Evolutionary conservation across 495 filamentous ascomycete species (phyloP).

Genomic region (Neurospora sp.): DNA sequence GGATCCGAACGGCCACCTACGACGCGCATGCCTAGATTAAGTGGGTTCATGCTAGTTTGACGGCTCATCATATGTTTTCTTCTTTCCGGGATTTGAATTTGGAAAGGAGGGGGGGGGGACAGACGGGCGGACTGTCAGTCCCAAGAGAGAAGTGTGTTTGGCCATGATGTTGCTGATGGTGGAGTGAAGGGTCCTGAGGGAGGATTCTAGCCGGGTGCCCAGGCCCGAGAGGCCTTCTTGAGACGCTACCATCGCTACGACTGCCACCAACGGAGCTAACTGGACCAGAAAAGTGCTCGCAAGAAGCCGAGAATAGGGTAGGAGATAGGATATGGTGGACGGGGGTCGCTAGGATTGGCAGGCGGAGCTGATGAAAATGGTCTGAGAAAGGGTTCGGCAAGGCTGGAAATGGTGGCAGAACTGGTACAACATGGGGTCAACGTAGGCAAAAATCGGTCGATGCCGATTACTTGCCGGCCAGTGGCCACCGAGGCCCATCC

Average conservation of each 20-base stretch:
- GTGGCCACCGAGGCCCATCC: conserved; percentile 12
- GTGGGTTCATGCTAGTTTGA: background rate
- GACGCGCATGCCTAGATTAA: background rate
- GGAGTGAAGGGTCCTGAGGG: background rate
- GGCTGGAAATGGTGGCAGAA: conserved; percentile 19
- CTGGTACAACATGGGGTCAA: conserved; percentile 10
- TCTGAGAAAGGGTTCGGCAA: conserved; percentile 18
- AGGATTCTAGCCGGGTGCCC: background rate
- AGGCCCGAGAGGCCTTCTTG: background rate
- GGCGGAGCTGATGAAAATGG: conserved; percentile 24
- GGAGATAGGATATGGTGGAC: conserved; percentile 13
- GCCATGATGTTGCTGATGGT: background rate
- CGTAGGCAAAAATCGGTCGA: conserved; percentile 23
- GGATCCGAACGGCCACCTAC: background rate
- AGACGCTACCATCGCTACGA: background rate
- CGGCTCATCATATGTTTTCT: background rate
- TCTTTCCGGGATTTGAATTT: background rate
- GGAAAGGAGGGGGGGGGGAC: background rate
- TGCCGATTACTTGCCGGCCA: conserved; percentile 17
- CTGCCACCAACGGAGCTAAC: background rate
- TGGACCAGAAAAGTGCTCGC: background rate
- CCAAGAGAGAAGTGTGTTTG: background rate
- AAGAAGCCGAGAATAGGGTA: background rate
- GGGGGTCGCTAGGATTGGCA: conserved; percentile 6
- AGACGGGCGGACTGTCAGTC: background rate